These are phyloP conservation scores for Jasminum sambac DNA, from an alignment of 257 asterid genomes.

Conservation along the genomic window DNA sequence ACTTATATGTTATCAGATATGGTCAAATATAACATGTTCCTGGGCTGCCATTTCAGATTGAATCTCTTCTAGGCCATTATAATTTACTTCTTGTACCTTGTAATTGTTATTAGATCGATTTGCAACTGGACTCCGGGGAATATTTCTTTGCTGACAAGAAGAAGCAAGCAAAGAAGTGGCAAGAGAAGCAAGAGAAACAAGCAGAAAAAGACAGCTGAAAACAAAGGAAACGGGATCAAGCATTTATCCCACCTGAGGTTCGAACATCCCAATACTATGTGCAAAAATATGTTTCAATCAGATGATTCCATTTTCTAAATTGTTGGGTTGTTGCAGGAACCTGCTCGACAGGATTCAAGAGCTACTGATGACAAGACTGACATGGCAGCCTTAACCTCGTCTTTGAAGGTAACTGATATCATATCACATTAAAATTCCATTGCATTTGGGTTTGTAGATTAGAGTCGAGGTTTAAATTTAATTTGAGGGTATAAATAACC, in stretches of 20 bases:
- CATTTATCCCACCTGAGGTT: conserved; percentile 92
- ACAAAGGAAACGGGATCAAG: conserved; percentile 73
- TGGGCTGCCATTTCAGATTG: neutral
- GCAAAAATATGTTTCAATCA: neutral
- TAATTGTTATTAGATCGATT: conserved; percentile 59
- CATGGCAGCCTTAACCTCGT: conserved; percentile 48
- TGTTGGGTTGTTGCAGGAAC: conserved; percentile 52
- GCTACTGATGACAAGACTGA: conserved; percentile 42
- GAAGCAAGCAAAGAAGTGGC: conserved; percentile 84
- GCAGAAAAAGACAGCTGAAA: conserved; percentile 70
- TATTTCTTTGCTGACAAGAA: conserved; percentile 74
- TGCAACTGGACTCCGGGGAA: conserved; percentile 84
- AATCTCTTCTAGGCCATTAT: neutral
- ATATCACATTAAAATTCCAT: neutral
- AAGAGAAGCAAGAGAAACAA: conserved; percentile 89
- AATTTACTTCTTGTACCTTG: conserved; percentile 13
- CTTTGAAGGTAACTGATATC: conserved; percentile 62
- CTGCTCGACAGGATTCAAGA: conserved; percentile 28
- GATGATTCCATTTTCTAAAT: neutral
- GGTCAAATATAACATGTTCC: neutral
- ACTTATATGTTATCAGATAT: neutral
- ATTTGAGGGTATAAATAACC: neutral
- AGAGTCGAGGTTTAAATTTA: neutral
- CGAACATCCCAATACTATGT: conserved; percentile 17
- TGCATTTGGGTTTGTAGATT: neutral